These are phyloP conservation scores for Penicillium sp. DNA, from an alignment of 2,329 filamentous ascomycete genomes.

Conservation along the genomic window DNA sequence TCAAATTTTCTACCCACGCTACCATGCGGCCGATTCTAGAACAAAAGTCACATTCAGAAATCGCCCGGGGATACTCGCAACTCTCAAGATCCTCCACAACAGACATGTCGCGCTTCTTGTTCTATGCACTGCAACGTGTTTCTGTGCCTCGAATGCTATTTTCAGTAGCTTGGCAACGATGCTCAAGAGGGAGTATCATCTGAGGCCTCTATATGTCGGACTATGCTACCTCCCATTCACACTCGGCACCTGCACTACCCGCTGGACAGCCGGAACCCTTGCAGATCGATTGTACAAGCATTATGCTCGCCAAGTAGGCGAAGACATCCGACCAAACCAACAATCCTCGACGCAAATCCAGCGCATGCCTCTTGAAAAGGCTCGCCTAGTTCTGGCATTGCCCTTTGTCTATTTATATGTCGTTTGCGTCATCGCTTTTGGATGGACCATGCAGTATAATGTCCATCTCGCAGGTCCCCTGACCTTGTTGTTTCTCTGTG, in stretches of 20 bases:
- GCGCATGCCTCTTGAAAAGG: too few relatives aligned
- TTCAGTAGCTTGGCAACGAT: slow-evolving; percentile 27
- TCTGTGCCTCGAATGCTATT: slow-evolving; percentile 40
- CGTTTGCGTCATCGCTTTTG: too few relatives aligned
- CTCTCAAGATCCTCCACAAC: slow-evolving; percentile 18
- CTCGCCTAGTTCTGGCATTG: too few relatives aligned
- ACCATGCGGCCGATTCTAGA: not conserved
- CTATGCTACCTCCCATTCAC: not conserved
- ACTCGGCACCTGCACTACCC: not conserved
- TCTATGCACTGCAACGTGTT: slow-evolving; percentile 32
- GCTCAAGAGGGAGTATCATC: not conserved
- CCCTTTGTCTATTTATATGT: too few relatives aligned
- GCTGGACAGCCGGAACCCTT: not conserved
- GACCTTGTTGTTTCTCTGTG: too few relatives aligned
- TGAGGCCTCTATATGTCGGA: not conserved
- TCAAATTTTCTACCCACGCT: slow-evolving; percentile 4
- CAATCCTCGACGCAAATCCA: too few relatives aligned
- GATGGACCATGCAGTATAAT: too few relatives aligned
- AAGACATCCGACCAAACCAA: too few relatives aligned
- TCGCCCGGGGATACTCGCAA: not conserved
- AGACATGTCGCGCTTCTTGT: slow-evolving; percentile 38
- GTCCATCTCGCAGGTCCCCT: too few relatives aligned
- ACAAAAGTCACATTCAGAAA: not conserved
- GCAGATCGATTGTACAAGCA: too few relatives aligned
- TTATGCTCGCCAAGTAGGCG: too few relatives aligned